phyloP scores from a whole-genome alignment of 805 yeast species.

The Saccharomycopsis guyanensis region DNA sequence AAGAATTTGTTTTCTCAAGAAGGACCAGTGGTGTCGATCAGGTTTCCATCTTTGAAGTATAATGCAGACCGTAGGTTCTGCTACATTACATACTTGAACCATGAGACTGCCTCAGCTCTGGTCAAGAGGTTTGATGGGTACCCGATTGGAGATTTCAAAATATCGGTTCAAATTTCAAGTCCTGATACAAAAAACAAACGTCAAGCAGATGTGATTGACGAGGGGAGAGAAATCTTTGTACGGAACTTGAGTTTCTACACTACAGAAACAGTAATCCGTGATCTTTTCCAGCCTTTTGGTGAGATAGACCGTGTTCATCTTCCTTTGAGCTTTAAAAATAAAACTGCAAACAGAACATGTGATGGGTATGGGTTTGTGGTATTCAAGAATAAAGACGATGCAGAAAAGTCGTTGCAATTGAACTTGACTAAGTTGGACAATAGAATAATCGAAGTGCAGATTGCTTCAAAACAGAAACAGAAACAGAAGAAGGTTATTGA shows the following conservation, averaged over 20 bases:
- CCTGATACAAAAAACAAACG: constrained; percentile 44
- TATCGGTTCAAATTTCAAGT: constrained; percentile 57
- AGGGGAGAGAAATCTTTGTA: constrained; percentile 51
- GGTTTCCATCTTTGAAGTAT: constrained; percentile 57
- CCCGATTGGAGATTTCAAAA: constrained; percentile 27
- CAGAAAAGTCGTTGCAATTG: constrained; percentile 37
- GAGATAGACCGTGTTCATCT: constrained; percentile 42
- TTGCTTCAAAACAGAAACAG: constrained; percentile 36
- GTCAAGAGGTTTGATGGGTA: constrained; percentile 34
- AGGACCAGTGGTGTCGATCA: constrained; percentile 40
- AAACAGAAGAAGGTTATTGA: constrained; percentile 26
- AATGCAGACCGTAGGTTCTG: constrained; percentile 61
- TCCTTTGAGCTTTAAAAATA: constrained; percentile 34
- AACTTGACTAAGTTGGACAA: constrained; percentile 38
- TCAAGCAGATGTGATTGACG: constrained; percentile 41
- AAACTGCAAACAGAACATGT: constrained; percentile 31
- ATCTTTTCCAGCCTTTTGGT: constrained; percentile 44
- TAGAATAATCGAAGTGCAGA: constrained; percentile 40
- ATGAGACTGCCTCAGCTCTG: constrained; percentile 40
- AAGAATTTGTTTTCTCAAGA: constrained; percentile 32
- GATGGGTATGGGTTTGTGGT: constrained; percentile 65
- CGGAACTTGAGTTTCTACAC: constrained; percentile 44
- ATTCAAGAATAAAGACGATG: constrained; percentile 37
- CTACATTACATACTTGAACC: constrained; percentile 49
- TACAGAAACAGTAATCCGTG: constrained; percentile 31